Percentiles rank a stretch among this genome's conserved stretches.
phyloP scores from a whole-genome alignment of 73 alveolate genomes.

The Symbiodinium pilosum region DNA sequence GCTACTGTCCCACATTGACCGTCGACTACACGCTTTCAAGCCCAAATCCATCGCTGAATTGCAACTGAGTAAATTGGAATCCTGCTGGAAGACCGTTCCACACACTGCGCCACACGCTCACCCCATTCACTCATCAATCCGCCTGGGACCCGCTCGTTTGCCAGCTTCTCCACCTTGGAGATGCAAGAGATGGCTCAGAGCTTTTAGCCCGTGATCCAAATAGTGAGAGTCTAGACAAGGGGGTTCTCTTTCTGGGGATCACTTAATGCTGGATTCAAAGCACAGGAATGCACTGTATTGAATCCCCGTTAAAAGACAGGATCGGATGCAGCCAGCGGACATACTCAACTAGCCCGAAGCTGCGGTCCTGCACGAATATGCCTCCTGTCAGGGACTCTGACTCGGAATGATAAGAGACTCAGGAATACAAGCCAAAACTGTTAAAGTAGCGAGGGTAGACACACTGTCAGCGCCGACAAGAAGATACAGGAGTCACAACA shows the following conservation, averaged over 20 bases:
- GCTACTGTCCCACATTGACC: too few relatives aligned
- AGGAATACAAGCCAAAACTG: too few relatives aligned
- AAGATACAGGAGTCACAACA: not conserved
- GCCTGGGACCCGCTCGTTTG: conserved; percentile 71
- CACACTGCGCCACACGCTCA: too few relatives aligned
- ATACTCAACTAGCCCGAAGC: conserved; percentile 65
- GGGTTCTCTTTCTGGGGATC: too few relatives aligned
- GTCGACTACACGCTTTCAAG: too few relatives aligned
- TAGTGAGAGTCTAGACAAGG: too few relatives aligned
- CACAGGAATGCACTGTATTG: not conserved
- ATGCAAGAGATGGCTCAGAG: too few relatives aligned
- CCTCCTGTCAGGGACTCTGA: not conserved
- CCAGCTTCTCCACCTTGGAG: conserved; percentile 69
- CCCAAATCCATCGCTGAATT: too few relatives aligned
- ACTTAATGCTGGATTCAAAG: not conserved
- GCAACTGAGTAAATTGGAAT: too few relatives aligned
- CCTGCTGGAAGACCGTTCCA: too few relatives aligned
- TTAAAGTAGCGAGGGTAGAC: not conserved
- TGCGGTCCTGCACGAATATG: conserved; percentile 53
- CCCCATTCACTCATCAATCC: too few relatives aligned
- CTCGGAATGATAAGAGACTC: not conserved
- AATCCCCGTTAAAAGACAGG: not conserved
- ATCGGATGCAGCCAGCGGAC: not conserved
- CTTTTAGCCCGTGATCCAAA: too few relatives aligned
- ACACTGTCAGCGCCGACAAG: not conserved